A percentile compares a stretch with the other conserved stretches of the same genome.
Conservation (phyloP, 352 stramenopile genomes). For the Pythium sukuiense region DNA sequence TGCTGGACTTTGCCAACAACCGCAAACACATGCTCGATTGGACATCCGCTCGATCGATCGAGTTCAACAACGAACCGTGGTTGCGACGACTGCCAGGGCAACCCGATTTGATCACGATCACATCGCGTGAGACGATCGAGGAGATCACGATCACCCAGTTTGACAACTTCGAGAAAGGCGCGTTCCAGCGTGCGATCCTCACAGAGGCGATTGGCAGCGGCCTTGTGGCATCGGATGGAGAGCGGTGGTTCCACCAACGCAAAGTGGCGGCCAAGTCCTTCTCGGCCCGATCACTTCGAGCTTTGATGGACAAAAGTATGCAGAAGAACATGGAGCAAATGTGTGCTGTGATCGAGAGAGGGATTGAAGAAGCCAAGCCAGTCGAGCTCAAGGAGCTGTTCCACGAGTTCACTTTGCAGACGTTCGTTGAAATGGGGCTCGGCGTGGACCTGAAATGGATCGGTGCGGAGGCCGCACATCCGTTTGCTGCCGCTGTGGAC, state of each 20-base stretch:
- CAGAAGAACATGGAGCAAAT: constrained; percentile 18
- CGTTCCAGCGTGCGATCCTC: constrained; percentile 20
- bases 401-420: constrained; percentile 51
- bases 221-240: constrained; percentile 30
- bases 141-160: constrained; percentile 38
- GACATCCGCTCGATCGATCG: not conserved
- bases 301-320: constrained; percentile 22
- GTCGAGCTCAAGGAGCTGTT: constrained; percentile 36
- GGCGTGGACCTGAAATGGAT: constrained; percentile 46
- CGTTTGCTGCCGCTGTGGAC: not conserved
- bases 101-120: constrained; percentile 24
- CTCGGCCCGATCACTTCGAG: constrained; percentile 27
- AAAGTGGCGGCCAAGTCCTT: constrained; percentile 33
- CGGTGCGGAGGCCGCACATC: constrained; percentile 3
- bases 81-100: constrained; percentile 15
- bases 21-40: not conserved
- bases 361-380: not conserved
- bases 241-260: constrained; percentile 34
- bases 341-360: constrained; percentile 1
- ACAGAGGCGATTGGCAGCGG: constrained; percentile 23
- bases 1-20: constrained; percentile 1
- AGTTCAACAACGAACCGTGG: constrained; percentile 23
- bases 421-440: constrained; percentile 55
- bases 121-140: constrained; percentile 25
- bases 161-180: constrained; percentile 34